A percentile compares a stretch with the other conserved stretches of the same genome.
Conservation (phyloP, 768 basidiomycete species). For the Mycena epipterygia region DNA sequence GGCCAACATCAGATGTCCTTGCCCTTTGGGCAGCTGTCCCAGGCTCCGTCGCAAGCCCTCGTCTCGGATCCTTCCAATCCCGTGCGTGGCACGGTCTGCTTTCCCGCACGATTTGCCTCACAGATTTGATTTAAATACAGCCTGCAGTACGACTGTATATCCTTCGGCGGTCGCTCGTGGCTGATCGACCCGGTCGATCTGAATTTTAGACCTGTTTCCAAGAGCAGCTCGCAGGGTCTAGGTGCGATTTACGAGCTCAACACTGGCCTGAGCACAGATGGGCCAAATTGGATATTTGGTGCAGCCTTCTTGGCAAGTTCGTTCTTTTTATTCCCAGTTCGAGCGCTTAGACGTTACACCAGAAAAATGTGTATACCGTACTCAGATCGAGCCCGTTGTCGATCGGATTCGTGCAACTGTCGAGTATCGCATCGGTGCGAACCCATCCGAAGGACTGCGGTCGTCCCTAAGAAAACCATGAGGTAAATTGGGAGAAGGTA, state of each 20-base stretch:
- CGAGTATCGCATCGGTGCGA: background rate
- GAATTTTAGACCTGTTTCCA: background rate
- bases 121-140: background rate
- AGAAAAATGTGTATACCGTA: slow-evolving; percentile 19
- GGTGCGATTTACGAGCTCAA: background rate
- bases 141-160: background rate
- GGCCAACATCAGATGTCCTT: background rate
- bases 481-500: too few relatives aligned
- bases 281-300: slow-evolving; percentile 7
- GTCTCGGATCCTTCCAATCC: slow-evolving; percentile 1
- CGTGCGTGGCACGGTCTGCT: background rate
- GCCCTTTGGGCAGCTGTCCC: slow-evolving; percentile 10
- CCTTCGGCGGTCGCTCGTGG: slow-evolving; percentile 9
- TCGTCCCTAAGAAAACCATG: too few relatives aligned
- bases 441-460: too few relatives aligned
- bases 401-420: slow-evolving; percentile 4
- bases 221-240: background rate
- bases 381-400: background rate
- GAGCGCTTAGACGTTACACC: background rate
- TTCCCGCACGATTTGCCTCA: background rate
- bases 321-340: too few relatives aligned
- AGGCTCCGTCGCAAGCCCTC: background rate
- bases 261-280: background rate
- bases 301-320: background rate
- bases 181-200: background rate